Evolutionary conservation across 192 early-diverging fungal genomes (phyloP), one percentile per base, ranked within the genome.

Genomic region (Coemansia guatemalensis): DNA sequence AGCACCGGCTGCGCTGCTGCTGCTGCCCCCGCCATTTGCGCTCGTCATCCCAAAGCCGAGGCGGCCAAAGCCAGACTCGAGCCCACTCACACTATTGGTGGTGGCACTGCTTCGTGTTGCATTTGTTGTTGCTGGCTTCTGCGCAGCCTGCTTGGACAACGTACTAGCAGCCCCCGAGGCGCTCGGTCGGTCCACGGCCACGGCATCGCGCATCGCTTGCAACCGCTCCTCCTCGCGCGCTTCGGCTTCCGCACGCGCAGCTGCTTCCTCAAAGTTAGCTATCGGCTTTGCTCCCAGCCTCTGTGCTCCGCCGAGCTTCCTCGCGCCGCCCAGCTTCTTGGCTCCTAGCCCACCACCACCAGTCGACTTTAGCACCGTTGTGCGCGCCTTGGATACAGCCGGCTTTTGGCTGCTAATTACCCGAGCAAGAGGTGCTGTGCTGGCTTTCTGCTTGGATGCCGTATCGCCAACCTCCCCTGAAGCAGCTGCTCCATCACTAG

Each of bases 251-350:
- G 94, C 96, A 30, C 87, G 85, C 21, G 91, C 89, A 55, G 93
- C 94, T 1, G 90, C 93, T 68, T 93, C 92, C 59, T 96, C 96
- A 87, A 97, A 97, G 75, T 92, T 91, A 64, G 89, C 78, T 20
- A 83, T 82, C n/a, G 81, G 74, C 61, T 84, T 85, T 39, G 82
- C 88, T 3, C 84, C 78, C 17, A 92, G 88, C 67, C 92, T 96
- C 65, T 95, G 95, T 24, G 93, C 77, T 3, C 77, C 94, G 23
- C 96, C 96, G 3, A 95, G 81, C 60, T 89, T 89, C 76, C 87
- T 90, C 55, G 73, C 73, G 0, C 78, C 73, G 4, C 74, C 74
- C 35, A 76, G 61, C 50, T 70, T 76, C 64, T 76, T 82, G 5
- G 79, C 71, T 2, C 72, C 72, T 48, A 74, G 62, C 6, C 78